Percentiles rank a stretch among this genome's conserved stretches.
Conservation (phyloP, 331 rosid genomes). For the Quercus lobata region DNA sequence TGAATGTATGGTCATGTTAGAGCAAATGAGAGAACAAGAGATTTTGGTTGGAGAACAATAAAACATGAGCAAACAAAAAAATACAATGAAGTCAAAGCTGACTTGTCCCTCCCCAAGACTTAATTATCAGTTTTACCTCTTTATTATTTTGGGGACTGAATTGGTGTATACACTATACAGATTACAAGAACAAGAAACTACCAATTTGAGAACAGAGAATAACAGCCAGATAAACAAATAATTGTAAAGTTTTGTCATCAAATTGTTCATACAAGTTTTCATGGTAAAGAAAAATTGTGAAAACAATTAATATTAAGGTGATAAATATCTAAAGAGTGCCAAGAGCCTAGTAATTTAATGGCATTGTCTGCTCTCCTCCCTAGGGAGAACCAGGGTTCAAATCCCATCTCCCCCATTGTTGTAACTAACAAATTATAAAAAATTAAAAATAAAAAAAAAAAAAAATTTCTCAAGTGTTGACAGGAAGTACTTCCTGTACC, state of each 20-base stretch:
- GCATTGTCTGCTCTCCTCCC: too few relatives aligned
- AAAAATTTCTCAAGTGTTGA: background rate
- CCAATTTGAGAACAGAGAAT: background rate
- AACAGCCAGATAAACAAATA: background rate
- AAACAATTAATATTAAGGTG: background rate
- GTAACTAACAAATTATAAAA: too few relatives aligned
- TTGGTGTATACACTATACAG: background rate
- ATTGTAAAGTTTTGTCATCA: background rate
- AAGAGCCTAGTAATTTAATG: too few relatives aligned
- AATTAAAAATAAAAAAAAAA: too few relatives aligned
- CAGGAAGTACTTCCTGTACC: conserved; percentile 36
- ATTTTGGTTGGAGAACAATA: background rate
- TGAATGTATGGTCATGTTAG: background rate
- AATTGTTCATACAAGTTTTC: background rate
- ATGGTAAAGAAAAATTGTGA: background rate
- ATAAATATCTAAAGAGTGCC: background rate
- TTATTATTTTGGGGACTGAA: background rate
- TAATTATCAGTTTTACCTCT: background rate
- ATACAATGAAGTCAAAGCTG: background rate
- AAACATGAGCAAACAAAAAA: background rate
- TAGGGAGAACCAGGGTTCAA: too few relatives aligned
- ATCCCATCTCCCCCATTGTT: too few relatives aligned
- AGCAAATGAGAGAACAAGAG: background rate
- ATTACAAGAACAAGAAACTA: too few relatives aligned
- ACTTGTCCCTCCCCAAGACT: background rate